Evolutionary conservation across 139 green algal species (phyloP).

Genomic region (Chlorella vulgaris): DNA sequence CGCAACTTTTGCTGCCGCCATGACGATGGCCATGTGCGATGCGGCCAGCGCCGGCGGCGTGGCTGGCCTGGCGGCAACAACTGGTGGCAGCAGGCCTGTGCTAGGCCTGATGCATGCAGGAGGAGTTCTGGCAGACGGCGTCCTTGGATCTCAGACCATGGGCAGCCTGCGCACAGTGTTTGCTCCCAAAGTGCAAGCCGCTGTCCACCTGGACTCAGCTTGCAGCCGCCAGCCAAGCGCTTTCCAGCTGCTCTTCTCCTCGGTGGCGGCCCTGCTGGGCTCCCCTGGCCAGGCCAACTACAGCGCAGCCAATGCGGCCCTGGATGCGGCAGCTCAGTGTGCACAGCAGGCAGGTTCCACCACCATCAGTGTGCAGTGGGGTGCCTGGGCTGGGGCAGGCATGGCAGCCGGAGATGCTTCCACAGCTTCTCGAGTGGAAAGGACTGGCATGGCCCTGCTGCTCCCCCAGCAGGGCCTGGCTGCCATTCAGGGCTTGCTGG

Average conservation of each 20-base stretch:
- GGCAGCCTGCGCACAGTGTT: slow-evolving; percentile 43
- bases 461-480: slow-evolving; percentile 45
- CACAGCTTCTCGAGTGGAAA: slow-evolving; percentile 61
- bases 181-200: slow-evolving; percentile 62
- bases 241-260: slow-evolving; percentile 78
- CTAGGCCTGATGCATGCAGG: slow-evolving; percentile 67
- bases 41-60: slow-evolving; percentile 21
- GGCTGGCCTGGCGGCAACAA: not conserved
- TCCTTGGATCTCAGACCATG: slow-evolving; percentile 60
- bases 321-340: slow-evolving; percentile 57
- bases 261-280: slow-evolving; percentile 78
- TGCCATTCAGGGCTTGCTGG: slow-evolving; percentile 43
- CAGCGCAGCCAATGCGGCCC: slow-evolving; percentile 71
- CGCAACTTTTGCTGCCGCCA: slow-evolving; percentile 9
- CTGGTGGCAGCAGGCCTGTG: not conserved
- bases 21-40: slow-evolving; percentile 45
- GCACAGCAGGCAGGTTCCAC: slow-evolving; percentile 21
- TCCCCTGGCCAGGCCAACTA: slow-evolving; percentile 86
- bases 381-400: slow-evolving; percentile 82
- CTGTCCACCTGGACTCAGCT: not conserved
- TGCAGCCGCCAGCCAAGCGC: slow-evolving; percentile 23
- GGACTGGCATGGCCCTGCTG: slow-evolving; percentile 72
- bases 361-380: slow-evolving; percentile 79
- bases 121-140: slow-evolving; percentile 78
- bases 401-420: slow-evolving; percentile 77